phyloP scores from a whole-genome alignment of 2,329 filamentous ascomycete species.

The Myriosclerotinia scirpicola region DNA sequence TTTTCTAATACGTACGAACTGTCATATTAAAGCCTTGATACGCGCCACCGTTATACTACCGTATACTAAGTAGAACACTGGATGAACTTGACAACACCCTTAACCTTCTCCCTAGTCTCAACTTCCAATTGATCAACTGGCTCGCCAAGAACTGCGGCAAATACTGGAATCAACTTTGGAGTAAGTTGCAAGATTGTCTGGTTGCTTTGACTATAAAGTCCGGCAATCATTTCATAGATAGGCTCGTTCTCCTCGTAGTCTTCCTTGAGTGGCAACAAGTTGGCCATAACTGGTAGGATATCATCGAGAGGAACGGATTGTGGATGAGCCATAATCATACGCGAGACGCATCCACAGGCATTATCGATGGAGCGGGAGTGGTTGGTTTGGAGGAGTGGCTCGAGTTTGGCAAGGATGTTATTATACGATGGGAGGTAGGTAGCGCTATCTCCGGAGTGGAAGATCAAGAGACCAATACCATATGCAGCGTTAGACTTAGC shows the following conservation, averaged over 20 bases:
- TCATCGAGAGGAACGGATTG: constrained; percentile 76
- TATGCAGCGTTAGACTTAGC: constrained; percentile 96
- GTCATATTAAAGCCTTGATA: too few relatives aligned
- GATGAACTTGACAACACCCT: constrained; percentile 56
- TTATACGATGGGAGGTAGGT: constrained; percentile 74
- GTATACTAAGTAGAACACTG: too few relatives aligned
- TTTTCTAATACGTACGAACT: too few relatives aligned
- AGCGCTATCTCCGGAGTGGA: constrained; percentile 70
- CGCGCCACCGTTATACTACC: too few relatives aligned
- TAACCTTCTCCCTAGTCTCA: constrained; percentile 66
- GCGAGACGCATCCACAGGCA: constrained; percentile 83
- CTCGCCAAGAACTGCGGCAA: constrained; percentile 69
- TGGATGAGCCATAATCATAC: constrained; percentile 90
- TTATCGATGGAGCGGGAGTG: constrained; percentile 88
- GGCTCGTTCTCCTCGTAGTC: constrained; percentile 97
- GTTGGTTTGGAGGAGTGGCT: constrained; percentile 75
- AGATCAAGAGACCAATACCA: constrained; percentile 79
- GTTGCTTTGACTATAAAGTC: constrained; percentile 74
- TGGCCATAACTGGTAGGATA: constrained; percentile 77
- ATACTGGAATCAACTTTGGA: constrained; percentile 65
- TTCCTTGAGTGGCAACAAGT: constrained; percentile 81
- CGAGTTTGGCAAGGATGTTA: constrained; percentile 79
- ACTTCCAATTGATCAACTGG: constrained; percentile 75
- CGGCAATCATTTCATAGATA: constrained; percentile 85
- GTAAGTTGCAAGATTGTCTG: constrained; percentile 69